A percentile compares a stretch with the other conserved stretches of the same genome.
Conservation (phyloP, 2,329 filamentous ascomycete genomes). For the Fusarium redolens region DNA sequence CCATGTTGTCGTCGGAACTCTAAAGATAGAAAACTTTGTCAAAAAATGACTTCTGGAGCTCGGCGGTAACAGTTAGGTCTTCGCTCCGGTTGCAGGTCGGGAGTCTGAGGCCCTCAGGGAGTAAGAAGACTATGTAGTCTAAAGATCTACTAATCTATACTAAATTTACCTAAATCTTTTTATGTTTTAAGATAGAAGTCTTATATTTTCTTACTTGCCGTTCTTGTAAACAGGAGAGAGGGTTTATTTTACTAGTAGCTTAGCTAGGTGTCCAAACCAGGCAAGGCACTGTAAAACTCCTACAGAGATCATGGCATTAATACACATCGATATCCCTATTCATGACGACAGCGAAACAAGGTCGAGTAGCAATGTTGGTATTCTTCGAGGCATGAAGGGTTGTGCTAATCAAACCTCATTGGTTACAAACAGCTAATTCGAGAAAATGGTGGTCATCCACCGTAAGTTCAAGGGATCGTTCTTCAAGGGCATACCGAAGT, state of each 20-base stretch:
- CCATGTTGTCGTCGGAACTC: too few species aligned
- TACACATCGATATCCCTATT: not conserved
- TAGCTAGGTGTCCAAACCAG: too few species aligned
- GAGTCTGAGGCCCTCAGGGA: too few species aligned
- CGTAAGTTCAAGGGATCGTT: not conserved
- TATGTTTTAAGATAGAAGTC: too few species aligned
- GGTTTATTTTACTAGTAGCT: too few species aligned
- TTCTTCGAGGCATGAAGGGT: not conserved
- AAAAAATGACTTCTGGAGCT: too few species aligned
- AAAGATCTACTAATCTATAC: too few species aligned
- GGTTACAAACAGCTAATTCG: not conserved
- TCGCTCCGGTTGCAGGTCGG: fast-evolving
- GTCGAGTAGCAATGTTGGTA: not conserved
- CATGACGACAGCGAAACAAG: not conserved
- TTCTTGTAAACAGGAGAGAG: too few species aligned
- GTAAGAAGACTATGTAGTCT: too few species aligned
- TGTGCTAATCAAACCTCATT: not conserved
- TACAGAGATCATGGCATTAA: not conserved
- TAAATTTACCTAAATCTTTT: too few species aligned
- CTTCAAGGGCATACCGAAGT: not conserved
- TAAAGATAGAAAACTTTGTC: too few species aligned
- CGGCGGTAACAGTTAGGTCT: fast-evolving
- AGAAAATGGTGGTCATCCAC: not conserved
- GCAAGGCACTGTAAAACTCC: not conserved
- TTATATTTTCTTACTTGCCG: too few species aligned